Evolutionary conservation across 2,329 filamentous ascomycete genomes (phyloP), one percentile per base, ranked within the genome.

Genomic region (Rugonectria rugulosa): DNA sequence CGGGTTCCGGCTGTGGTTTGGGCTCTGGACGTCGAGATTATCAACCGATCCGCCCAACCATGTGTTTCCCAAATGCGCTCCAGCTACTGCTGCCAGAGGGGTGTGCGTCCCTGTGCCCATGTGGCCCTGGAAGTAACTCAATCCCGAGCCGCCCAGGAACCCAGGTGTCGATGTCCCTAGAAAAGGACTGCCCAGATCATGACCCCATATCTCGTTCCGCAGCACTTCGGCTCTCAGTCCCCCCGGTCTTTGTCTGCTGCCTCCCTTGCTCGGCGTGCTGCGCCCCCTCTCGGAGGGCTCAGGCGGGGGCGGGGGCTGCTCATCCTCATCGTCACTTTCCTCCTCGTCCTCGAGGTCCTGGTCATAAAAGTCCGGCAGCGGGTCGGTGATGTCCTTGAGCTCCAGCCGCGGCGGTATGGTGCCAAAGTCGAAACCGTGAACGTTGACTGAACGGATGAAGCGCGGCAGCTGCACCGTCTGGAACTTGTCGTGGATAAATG

Each of bases 351-450:
- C 83, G 31, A 87, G 79, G 21, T 90, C 86, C 64, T 91, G 88
- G 66, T 97, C 95, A 78, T 99, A 99, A 71, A 99, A 99, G 68
- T 99, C 95, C 1, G 92, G 88, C 55, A 98, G 83, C 2, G 95
- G 95, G 72, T 99, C 93, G 66, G 94, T 96, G 58, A 99, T 93
- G 73, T 98, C 95, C 76, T 97, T 98, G 68, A 99, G 88, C 70
- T 96, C 92, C 36, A 99, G 84, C 65, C 90, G 85, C 2, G 95
- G 95, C 32, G 90, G 82, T 44, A 94, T 87, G 23, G 81, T 86
- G 42, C 95, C 95, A 72, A 99, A 97, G 61, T 94, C 88, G 75
- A 99, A 99, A 58, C 91, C 88, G 72, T 97, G 93, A 34, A 97
- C 93, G 50, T 92, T 89, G 66, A 99, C 95, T 21, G 92, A 95